Conservation (phyloP, 2,329 filamentous ascomycete species). For the Coniochaeta sp. region DNA sequence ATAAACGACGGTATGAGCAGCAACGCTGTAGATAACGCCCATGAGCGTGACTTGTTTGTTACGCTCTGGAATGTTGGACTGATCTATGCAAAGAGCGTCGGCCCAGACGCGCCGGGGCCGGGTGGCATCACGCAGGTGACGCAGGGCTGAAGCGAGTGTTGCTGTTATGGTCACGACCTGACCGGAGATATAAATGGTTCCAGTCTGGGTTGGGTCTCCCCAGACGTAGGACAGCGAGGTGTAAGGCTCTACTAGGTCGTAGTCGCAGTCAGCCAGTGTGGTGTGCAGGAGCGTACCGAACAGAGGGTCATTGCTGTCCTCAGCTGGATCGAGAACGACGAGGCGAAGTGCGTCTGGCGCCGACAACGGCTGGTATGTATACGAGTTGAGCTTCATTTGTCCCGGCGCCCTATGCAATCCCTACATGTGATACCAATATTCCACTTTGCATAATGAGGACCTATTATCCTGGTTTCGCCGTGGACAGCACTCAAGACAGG, state of each 20-base stretch:
- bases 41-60: slow-evolving; percentile 7
- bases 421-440: too few relatives aligned
- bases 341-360: not conserved
- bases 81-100: slow-evolving; percentile 10
- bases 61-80: slow-evolving; percentile 6
- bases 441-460: too few relatives aligned
- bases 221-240: slow-evolving; percentile 4
- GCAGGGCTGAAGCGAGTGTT: slow-evolving; percentile 3
- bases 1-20: slow-evolving; percentile 6
- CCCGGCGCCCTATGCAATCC: not conserved
- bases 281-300: slow-evolving; percentile 2
- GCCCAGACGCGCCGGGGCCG: slow-evolving; percentile 6
- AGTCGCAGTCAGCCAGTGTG: not conserved
- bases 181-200: not conserved
- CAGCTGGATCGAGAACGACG: not conserved
- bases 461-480: too few relatives aligned
- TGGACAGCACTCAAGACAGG: too few relatives aligned
- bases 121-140: slow-evolving; percentile 1
- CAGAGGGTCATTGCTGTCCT: not conserved
- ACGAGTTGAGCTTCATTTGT: not conserved
- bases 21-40: slow-evolving; percentile 5
- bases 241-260: slow-evolving; percentile 1
- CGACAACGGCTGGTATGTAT: not conserved
- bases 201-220: not conserved
- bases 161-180: not conserved